Conservation (phyloP, 768 basidiomycete genomes). For the Suillus luteus region DNA sequence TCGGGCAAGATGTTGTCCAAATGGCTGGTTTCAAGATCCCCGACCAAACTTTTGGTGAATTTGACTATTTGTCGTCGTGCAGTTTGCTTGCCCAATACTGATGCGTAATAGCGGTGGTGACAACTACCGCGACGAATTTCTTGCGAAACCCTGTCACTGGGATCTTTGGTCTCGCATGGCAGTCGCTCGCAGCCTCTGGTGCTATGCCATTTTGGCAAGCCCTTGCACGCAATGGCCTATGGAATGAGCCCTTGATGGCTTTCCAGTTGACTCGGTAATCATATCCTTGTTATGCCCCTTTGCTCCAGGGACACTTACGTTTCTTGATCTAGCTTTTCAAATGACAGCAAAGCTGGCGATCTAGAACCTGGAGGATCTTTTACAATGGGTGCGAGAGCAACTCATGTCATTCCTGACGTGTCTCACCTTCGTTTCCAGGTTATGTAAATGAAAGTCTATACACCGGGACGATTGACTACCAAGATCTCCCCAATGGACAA, state of each 20-base stretch:
- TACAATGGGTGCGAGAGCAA: slow-evolving; percentile 52
- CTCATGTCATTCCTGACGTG: slow-evolving; percentile 13
- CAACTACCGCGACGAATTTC: slow-evolving; percentile 34
- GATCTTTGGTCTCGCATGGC: slow-evolving; percentile 74
- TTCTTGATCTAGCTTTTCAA: slow-evolving; percentile 42
- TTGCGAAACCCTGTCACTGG: slow-evolving; percentile 60
- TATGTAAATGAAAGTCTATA: slow-evolving; percentile 54
- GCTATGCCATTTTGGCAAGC: slow-evolving; percentile 70
- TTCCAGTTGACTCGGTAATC: slow-evolving; percentile 62
- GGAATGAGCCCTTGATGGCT: slow-evolving; percentile 56
- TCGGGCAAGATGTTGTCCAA: slow-evolving; percentile 65
- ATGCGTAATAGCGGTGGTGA: slow-evolving; percentile 41
- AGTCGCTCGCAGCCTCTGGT: slow-evolving; percentile 54
- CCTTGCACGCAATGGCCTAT: slow-evolving; percentile 43
- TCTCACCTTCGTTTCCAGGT: slow-evolving; percentile 41
- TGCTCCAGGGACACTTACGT: neutral
- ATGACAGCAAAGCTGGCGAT: slow-evolving; percentile 39
- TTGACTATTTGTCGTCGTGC: slow-evolving; percentile 20
- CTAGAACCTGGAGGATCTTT: slow-evolving; percentile 75
- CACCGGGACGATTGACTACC: slow-evolving; percentile 51
- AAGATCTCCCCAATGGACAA: slow-evolving; percentile 40
- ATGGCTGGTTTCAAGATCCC: slow-evolving; percentile 66
- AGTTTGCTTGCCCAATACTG: slow-evolving; percentile 11
- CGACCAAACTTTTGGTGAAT: slow-evolving; percentile 55
- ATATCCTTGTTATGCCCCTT: neutral